phyloP scores from a whole-genome alignment of 1,284 basidiomycete species.

The Ceratobasidium sp. region DNA sequence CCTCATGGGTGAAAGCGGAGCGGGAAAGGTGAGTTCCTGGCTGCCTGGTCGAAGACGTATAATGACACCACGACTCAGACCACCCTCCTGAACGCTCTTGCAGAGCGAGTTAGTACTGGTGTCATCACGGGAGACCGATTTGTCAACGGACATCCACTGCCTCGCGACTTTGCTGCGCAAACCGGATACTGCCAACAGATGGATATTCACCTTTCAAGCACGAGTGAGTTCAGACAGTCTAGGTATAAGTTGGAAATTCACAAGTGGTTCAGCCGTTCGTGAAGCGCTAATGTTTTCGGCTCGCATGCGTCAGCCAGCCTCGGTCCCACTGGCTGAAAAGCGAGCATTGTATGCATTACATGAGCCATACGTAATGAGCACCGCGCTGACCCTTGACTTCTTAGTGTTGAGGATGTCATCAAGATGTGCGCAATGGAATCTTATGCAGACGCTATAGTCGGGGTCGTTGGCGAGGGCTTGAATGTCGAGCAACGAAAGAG shows the following conservation, averaged over 20 bases:
- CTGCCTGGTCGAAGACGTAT: neutral
- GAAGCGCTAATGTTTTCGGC: constrained; percentile 87
- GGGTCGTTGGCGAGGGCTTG: constrained; percentile 54
- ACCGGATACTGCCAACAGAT: constrained; percentile 83
- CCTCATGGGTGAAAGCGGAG: constrained; percentile 73
- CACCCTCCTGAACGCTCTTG: constrained; percentile 83
- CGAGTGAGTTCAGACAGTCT: constrained; percentile 48
- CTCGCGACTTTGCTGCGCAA: constrained; percentile 75
- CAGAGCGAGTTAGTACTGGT: constrained; percentile 75
- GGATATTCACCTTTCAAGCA: constrained; percentile 73
- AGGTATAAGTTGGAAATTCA: constrained; percentile 52
- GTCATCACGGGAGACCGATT: constrained; percentile 80
- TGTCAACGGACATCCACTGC: constrained; percentile 76
- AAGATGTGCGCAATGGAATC: neutral
- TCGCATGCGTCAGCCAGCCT: constrained; percentile 75
- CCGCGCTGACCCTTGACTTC: constrained; percentile 49
- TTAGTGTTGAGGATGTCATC: neutral
- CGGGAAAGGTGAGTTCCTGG: constrained; percentile 50
- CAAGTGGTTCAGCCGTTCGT: constrained; percentile 64
- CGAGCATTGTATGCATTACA: constrained; percentile 63
- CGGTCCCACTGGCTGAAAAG: constrained; percentile 74
- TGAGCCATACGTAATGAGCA: constrained; percentile 59
- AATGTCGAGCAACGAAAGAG: too few relatives aligned
- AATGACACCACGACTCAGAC: constrained; percentile 53
- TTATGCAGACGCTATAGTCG: constrained; percentile 48